Evolutionary conservation across 2,329 filamentous ascomycete genomes (phyloP).

Genomic region (Cladophialophora immunda): DNA sequence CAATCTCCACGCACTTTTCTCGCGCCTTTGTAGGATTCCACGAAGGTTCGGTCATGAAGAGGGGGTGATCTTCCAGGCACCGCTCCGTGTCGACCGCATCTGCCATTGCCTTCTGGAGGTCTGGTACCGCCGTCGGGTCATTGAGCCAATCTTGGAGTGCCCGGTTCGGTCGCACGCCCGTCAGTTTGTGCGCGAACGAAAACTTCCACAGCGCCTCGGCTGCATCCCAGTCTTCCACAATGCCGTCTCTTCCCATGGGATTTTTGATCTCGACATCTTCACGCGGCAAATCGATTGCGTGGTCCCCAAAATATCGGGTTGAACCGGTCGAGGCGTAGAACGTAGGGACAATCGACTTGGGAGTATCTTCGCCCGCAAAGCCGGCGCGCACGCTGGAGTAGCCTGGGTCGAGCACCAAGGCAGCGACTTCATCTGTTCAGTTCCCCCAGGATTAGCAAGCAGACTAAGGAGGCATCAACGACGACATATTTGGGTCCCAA

Average conservation of each 20-base stretch:
- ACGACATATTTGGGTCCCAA: conserved; percentile 3
- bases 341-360: conserved; percentile 90
- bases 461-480: not conserved
- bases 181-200: conserved; percentile 86
- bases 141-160: conserved; percentile 82
- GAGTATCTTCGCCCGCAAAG: conserved; percentile 96
- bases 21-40: conserved; percentile 90
- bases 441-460: conserved; percentile 5
- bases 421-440: conserved; percentile 89
- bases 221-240: conserved; percentile 96
- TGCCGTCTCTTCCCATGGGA: conserved; percentile 86
- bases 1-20: conserved; percentile 94
- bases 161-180: conserved; percentile 74
- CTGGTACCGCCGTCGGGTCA: conserved; percentile 60
- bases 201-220: conserved; percentile 92
- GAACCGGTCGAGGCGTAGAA: conserved; percentile 76
- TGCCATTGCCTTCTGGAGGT: conserved; percentile 69
- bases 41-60: conserved; percentile 91
- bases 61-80: conserved; percentile 84
- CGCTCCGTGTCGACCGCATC: conserved; percentile 72
- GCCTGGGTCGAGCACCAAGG: conserved; percentile 93
- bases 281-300: conserved; percentile 81
- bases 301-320: conserved; percentile 82
- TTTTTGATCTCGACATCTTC: conserved; percentile 84
- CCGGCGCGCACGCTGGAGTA: conserved; percentile 91